Evolutionary conservation across 345 rosid species (phyloP), one percentile per base, ranked within the genome.

Genomic region (Turnera subulata): DNA sequence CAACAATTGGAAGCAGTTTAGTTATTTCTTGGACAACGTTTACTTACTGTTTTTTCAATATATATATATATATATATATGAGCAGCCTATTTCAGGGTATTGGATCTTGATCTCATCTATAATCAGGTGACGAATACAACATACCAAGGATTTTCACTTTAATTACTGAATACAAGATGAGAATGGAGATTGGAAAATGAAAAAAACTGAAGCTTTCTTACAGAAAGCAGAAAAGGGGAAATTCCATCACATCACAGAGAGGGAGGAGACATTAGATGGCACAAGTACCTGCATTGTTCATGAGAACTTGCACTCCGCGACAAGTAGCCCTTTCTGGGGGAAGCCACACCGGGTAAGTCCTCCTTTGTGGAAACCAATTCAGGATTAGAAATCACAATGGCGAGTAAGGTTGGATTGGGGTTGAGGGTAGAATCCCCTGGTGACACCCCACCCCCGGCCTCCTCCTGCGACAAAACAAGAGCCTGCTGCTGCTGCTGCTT

Each of bases 211-310:
- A 29, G 4, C 8, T 29, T 29, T 8, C 4, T 3, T 29, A 3
- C 35, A 51, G 21, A 8, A 21, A 1, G 6, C 39, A 51, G 20
- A n/a, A 17, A 29, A 40, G 20, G 13, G 37, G 14, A 43, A n/a
- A 11, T 7, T 11, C 12, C 4, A 42, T 15, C 6, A n/a, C n/a
- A n/a, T n/a, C n/a, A n/a, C n/a, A n/a, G n/a, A n/a, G n/a, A n/a
- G n/a, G n/a, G n/a, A n/a, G 23, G 1, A 46, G 24, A 16, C 20
- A 38, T 2, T 22, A 38, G n/a, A 18, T 21, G 16, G 33, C 11
- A 64, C n/a, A 56, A 2, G 21, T 57, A 82, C 91, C 90, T 81
- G 86, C 97, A 86, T 69, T 90, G 86, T 17, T 86, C 92, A 21
- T 83, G 82, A 73, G 82, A 77, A 61, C 90, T 86, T 38, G 62